A percentile compares a stretch with the other conserved stretches of the same genome.
These are phyloP conservation scores for Thelonectria rubi DNA, from an alignment of 2,329 filamentous ascomycete species.

Conservation along the genomic window DNA sequence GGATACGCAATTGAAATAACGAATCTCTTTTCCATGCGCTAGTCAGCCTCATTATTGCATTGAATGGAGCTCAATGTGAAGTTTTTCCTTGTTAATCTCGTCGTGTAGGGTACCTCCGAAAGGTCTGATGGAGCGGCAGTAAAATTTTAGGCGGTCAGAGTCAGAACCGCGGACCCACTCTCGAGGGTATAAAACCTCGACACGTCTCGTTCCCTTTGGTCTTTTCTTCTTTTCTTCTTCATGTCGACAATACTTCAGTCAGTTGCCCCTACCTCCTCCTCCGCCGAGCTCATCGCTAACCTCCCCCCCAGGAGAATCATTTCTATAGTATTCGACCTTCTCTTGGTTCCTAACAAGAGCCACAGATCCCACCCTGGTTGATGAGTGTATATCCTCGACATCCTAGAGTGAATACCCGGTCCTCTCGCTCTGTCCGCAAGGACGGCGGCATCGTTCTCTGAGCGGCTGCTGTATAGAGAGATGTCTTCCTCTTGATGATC, in stretches of 20 bases:
- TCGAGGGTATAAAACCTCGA: constrained; percentile 7
- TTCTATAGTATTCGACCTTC: constrained; percentile 24
- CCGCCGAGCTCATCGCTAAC: neutral
- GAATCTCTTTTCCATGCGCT: neutral
- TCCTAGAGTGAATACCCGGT: constrained; percentile 21
- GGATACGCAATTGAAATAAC: too few relatives aligned
- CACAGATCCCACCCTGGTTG: constrained; percentile 24
- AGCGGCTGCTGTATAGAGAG: constrained; percentile 20
- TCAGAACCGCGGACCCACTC: neutral
- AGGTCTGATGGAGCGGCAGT: neutral
- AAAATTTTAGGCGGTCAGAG: constrained; percentile 18
- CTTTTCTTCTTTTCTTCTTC: constrained; percentile 19
- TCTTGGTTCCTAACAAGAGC: constrained; percentile 22
- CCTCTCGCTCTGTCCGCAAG: constrained; percentile 21
- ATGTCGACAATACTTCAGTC: constrained; percentile 24
- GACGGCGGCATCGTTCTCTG: constrained; percentile 5
- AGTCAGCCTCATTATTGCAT: neutral
- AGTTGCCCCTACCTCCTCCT: constrained; percentile 6
- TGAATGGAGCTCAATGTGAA: neutral
- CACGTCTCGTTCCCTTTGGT: neutral
- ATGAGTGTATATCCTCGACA: constrained; percentile 22
- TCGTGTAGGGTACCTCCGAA: neutral
- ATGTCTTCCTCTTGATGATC: constrained; percentile 22
- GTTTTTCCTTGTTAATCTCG: neutral
- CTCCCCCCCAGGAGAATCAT: constrained; percentile 17